Base-by-base conservation (phyloP, 768 basidiomycete species). In the Infundibulicybe gibba region DNA sequence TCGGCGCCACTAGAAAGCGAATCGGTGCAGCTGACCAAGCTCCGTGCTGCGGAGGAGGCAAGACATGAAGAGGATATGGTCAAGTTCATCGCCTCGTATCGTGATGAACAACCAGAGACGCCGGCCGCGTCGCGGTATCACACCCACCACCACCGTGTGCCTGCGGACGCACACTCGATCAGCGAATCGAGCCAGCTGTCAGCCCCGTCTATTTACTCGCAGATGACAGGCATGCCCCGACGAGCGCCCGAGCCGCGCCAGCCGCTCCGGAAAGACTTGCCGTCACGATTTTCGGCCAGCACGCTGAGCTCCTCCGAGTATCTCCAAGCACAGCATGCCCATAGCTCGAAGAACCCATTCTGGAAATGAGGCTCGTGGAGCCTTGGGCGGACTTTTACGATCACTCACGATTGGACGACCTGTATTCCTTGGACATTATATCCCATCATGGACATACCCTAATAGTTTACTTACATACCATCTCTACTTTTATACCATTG, bases 231-330 rank as follows among this genome's bases (percentile, higher is more conserved):
- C 42, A 55, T 71, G 40, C 78, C 80, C 43, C 76, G 72, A 21
- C 70, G 68, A n/a, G 74, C 69, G n/a, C 77, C 83, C 3, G 76
- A 79, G 49, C 75, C 81, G 9, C 71, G 77, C 39, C 73, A 77
- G 61, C 80, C 80, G 10, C 65, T 77, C 53, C 71, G 47, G 49
- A 49, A 56, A 2, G 54, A 60, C 21, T 48, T 53, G 39, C 53
- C 49, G n/a, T 63, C 64, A 49, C 71, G 79, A 44, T 81, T 81
- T 59, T 82, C 79, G 17, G 58, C 62, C 41, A 75, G 75, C 49
- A 78, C 78, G 12, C 53, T 54, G 49, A 53, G 50, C 3, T 39
- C 50, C 4, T 49, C 45, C 2, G 50, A 53, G 2, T 53, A 56
- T 21, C 49, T 41, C 32, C 43, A 37, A 38, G 47, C 46, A 43